Base-by-base conservation (phyloP, 805 yeast species). In the Ogataea paraovalis region DNA sequence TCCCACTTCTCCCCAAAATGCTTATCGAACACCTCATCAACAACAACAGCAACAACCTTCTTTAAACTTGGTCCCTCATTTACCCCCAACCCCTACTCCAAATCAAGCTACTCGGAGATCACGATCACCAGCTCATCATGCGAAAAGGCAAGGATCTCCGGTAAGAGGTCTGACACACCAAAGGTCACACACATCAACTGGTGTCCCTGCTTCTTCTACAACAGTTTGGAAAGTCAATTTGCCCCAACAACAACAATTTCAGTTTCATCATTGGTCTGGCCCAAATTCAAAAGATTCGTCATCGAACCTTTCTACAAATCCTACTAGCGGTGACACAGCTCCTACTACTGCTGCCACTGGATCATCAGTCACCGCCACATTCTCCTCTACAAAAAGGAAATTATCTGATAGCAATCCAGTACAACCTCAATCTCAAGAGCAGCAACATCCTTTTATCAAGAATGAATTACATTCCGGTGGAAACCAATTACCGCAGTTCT, bases 251-350 rank as follows among this genome's bases (percentile, higher is more conserved):
- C 64, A 60, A 33, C 65, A 64, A 34, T 66, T 54, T 46, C 68
- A 66, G 44, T 67, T 67, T 47, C 70, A 67, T 42, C 68, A 66
- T 46, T 67, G 69, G 69, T 48, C 60, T 9, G 69, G 66, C 3
- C 68, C 69, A 1, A 55, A 52, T n/a, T 51, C 53, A 6, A 51
- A 49, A 39, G 58, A 46, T 16, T 39, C 50, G 12, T 21, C 22
- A 16, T 25, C 30, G 12, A n/a, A 41, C 13, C 34, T 34, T 38
- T 48, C 51, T 18, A 47, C 25, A 43, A 44, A 48, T 39, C 23
- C 40, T 19, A 42, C 52, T 16, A 33, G 18, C 4, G 16, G 38
- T n/a, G 16, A 34, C 20, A 20, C 44, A 6, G 2, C 44, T 14
- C n/a, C 39, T 22, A 16, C 56, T 21, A 45, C 43, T 10, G 43